A percentile compares a stretch with the other conserved stretches of the same genome.
Evolutionary conservation across 495 filamentous ascomycete species (phyloP).

Genomic region (Tuber melanosporum): DNA sequence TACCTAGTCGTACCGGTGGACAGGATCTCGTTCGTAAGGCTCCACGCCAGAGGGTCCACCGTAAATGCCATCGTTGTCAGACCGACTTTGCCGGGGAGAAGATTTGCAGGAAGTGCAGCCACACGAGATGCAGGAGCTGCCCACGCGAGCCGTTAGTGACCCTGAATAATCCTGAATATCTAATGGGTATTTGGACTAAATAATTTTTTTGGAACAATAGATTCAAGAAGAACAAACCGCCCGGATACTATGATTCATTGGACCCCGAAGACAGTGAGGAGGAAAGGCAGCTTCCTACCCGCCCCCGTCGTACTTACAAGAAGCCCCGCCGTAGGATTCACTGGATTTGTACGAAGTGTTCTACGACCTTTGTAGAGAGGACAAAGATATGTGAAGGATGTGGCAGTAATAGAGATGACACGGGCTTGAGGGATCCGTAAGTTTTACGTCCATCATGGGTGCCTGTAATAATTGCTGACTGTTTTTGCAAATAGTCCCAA

Average conservation of each 20-base stretch:
- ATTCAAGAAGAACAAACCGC: conserved; percentile 40
- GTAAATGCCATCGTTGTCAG: conserved; percentile 71
- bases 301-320: conserved; percentile 37
- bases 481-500: conserved; percentile 29
- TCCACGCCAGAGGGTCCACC: conserved; percentile 62
- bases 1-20: conserved; percentile 58
- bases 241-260: conserved; percentile 39
- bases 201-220: conserved; percentile 10
- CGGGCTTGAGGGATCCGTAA: conserved; percentile 43
- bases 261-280: conserved; percentile 35
- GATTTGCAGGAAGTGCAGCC: conserved; percentile 64
- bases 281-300: conserved; percentile 22
- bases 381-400: conserved; percentile 33
- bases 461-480: conserved; percentile 10
- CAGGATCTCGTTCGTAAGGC: conserved; percentile 64
- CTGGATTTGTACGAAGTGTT: conserved; percentile 41
- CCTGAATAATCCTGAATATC: neutral
- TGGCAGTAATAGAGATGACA: conserved; percentile 40
- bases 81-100: conserved; percentile 57
- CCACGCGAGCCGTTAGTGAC: conserved; percentile 70
- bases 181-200: conserved; percentile 12
- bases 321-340: conserved; percentile 40
- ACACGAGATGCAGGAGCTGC: conserved; percentile 73
- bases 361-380: conserved; percentile 31
- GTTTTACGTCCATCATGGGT: conserved; percentile 16